Percentiles rank a stretch among this genome's conserved stretches.
phyloP scores from a whole-genome alignment of 352 stramenopile genomes.

The Phytophthora constricta region DNA sequence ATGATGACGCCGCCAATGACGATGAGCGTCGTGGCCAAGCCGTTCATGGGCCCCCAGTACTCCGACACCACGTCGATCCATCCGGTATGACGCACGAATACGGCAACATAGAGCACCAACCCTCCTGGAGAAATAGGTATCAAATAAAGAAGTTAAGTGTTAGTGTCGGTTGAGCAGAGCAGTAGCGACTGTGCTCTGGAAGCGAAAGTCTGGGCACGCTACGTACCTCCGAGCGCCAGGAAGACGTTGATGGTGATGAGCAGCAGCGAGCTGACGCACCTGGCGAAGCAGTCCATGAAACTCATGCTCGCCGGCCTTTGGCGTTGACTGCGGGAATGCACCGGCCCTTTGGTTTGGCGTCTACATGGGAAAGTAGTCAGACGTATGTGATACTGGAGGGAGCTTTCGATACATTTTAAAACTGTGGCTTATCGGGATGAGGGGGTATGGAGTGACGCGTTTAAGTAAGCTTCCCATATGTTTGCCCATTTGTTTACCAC shows the following conservation, averaged over 20 bases:
- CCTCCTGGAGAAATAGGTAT: constrained; percentile 13
- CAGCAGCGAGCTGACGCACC: constrained; percentile 45
- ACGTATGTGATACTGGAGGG: too few species aligned
- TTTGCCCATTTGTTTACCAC: too few species aligned
- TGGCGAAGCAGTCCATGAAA: constrained; percentile 32
- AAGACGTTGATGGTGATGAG: constrained; percentile 68
- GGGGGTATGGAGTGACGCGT: too few species aligned
- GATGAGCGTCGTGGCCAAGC: constrained; percentile 53
- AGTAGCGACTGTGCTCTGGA: too few species aligned
- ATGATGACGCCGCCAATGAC: constrained; percentile 59
- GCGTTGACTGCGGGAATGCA: too few species aligned
- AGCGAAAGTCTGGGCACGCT: too few species aligned
- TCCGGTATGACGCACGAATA: constrained; percentile 50
- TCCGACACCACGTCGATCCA: constrained; percentile 62
- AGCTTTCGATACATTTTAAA: too few species aligned
- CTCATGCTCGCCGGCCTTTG: constrained; percentile 29
- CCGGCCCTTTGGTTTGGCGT: constrained; percentile 6
- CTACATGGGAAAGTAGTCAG: constrained; percentile 6
- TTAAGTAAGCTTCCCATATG: too few species aligned
- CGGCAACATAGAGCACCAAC: constrained; percentile 58
- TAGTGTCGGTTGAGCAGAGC: too few species aligned
- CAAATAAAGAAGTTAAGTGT: neutral
- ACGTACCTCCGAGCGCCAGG: constrained; percentile 52
- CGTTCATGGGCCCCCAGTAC: constrained; percentile 52
- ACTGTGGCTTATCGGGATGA: too few species aligned